Conservation (phyloP, 768 basidiomycete genomes). For the Auricularia sp. region DNA sequence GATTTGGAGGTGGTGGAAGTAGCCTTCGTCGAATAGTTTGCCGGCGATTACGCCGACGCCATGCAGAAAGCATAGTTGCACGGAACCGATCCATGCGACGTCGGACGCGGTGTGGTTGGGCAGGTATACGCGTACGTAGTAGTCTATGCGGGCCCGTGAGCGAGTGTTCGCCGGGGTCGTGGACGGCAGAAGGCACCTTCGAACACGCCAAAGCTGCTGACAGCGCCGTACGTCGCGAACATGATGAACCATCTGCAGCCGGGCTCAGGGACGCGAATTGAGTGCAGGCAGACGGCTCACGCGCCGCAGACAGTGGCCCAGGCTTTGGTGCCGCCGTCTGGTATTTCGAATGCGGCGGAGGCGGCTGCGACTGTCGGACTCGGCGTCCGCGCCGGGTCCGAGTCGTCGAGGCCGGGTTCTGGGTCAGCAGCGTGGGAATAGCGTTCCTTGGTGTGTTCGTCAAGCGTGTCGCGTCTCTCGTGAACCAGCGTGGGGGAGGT, state of each 20-base stretch:
- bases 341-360: too few relatives aligned
- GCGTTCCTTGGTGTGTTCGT: too few relatives aligned
- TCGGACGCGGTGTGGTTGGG: constrained; percentile 15
- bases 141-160: neutral
- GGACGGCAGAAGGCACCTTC: constrained; percentile 5
- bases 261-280: neutral
- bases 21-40: constrained; percentile 24
- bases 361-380: too few relatives aligned
- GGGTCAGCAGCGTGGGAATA: too few relatives aligned
- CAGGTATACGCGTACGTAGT: constrained; percentile 17
- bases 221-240: constrained; percentile 6
- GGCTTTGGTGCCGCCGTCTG: neutral
- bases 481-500: too few relatives aligned
- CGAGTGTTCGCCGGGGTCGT: neutral
- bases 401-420: too few relatives aligned
- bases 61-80: constrained; percentile 26
- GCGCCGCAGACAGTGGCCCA: constrained; percentile 5
- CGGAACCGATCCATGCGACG: constrained; percentile 25
- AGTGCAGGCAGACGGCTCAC: neutral
- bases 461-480: too few relatives aligned
- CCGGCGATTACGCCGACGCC: constrained; percentile 19
- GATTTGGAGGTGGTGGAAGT: constrained; percentile 12
- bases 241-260: constrained; percentile 4
- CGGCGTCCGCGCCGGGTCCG: too few relatives aligned
- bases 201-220: constrained; percentile 19